Evolutionary conservation across 257 asterid species (phyloP).

Genomic region (Forsythia viridissima): DNA sequence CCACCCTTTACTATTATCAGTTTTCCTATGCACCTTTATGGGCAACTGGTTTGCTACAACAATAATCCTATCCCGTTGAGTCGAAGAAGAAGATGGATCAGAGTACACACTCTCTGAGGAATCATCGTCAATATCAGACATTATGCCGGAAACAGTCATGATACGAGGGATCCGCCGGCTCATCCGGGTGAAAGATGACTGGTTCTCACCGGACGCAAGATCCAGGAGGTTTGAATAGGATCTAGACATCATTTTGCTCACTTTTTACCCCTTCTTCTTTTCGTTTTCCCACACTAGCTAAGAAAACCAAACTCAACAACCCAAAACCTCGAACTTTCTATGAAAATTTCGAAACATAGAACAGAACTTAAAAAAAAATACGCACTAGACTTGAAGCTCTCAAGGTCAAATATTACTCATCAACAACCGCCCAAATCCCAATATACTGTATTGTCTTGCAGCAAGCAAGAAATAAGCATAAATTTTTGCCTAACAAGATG

Average conservation of each 20-base stretch:
- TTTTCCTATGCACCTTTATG: slow-evolving; percentile 61
- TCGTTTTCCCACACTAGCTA: slow-evolving; percentile 7
- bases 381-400: slow-evolving; percentile 16
- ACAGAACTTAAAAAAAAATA: background rate
- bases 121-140: slow-evolving; percentile 80
- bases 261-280: background rate
- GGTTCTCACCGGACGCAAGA: slow-evolving; percentile 86
- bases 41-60: slow-evolving; percentile 91
- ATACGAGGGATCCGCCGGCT: slow-evolving; percentile 73
- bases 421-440: background rate
- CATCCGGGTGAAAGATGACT: slow-evolving; percentile 63
- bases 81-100: slow-evolving; percentile 69
- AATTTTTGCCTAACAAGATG: slow-evolving; percentile 17
- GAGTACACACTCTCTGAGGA: slow-evolving; percentile 57
- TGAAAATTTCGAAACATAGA: slow-evolving; percentile 29
- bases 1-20: slow-evolving; percentile 58
- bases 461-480: slow-evolving; percentile 22
- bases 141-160: slow-evolving; percentile 82
- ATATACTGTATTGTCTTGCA: background rate
- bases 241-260: slow-evolving; percentile 65
- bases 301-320: slow-evolving; percentile 28
- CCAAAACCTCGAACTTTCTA: slow-evolving; percentile 22
- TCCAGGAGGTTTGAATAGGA: slow-evolving; percentile 84
- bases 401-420: slow-evolving; percentile 14
- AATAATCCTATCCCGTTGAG: slow-evolving; percentile 72